These are phyloP conservation scores for Umbelopsis ramanniana DNA, from an alignment of 192 early-diverging fungal species.

Conservation along the genomic window DNA sequence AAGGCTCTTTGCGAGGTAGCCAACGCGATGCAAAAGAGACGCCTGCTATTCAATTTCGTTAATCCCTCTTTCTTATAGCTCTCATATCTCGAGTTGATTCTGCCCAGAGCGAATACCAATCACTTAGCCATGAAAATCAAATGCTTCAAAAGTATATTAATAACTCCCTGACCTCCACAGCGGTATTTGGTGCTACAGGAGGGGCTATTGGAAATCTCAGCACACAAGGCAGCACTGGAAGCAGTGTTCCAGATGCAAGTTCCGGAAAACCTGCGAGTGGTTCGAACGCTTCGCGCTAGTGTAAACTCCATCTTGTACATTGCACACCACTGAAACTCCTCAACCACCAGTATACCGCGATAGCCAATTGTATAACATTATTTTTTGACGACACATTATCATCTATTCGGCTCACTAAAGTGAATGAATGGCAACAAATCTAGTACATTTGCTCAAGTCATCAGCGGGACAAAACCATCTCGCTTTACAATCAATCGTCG, in stretches of 20 bases:
- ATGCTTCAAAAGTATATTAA: slow-evolving; percentile 47
- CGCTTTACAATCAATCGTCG: background rate
- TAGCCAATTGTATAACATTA: background rate
- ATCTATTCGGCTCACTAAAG: background rate
- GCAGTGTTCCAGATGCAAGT: background rate
- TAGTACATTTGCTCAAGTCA: background rate
- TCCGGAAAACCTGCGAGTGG: background rate
- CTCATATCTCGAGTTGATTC: slow-evolving; percentile 40
- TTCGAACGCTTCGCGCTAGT: background rate
- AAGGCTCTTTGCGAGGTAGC: slow-evolving; percentile 38
- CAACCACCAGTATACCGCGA: background rate
- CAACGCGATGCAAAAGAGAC: background rate
- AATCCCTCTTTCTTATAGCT: slow-evolving; percentile 11
- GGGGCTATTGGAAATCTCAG: slow-evolving; percentile 8
- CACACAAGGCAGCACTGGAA: background rate
- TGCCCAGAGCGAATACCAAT: slow-evolving; percentile 40
- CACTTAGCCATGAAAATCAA: slow-evolving; percentile 44
- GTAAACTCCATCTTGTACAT: background rate
- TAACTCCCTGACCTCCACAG: slow-evolving; percentile 47
- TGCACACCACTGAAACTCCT: background rate
- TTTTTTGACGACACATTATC: background rate
- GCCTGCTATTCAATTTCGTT: background rate
- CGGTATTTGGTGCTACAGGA: slow-evolving; percentile 43
- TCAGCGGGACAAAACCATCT: background rate
- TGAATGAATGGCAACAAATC: background rate